Evolutionary conservation across 352 stramenopile species (phyloP).

Genomic region (Phytophthora fragariaefolia): DNA sequence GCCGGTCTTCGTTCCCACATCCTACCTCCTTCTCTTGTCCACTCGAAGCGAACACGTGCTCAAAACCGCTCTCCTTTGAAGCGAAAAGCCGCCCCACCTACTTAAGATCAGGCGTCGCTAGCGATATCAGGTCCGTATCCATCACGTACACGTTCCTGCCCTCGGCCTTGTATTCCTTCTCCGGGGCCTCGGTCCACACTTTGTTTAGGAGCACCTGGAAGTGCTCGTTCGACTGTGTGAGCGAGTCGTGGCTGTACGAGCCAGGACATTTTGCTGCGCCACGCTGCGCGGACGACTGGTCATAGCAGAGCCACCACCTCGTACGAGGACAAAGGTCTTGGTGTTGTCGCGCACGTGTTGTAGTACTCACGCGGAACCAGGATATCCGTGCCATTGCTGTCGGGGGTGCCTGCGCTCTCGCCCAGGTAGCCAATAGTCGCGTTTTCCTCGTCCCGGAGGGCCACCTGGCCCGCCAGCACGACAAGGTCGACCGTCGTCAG

Average conservation of each 20-base stretch:
- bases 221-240: constrained; percentile 81
- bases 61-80: constrained; percentile 23
- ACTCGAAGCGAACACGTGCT: constrained; percentile 31
- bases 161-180: constrained; percentile 25
- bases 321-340: constrained; percentile 87
- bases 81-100: constrained; percentile 26
- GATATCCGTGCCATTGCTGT: constrained; percentile 77
- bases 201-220: constrained; percentile 33
- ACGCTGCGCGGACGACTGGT: constrained; percentile 89
- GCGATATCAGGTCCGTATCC: constrained; percentile 23
- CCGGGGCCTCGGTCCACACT: constrained; percentile 26
- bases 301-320: constrained; percentile 95
- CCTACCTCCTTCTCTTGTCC: constrained; percentile 73
- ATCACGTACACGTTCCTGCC: constrained; percentile 33
- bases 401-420: constrained; percentile 61
- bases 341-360: constrained; percentile 90
- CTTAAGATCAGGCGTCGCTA: constrained; percentile 26
- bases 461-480: constrained; percentile 71
- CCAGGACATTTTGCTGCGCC: constrained; percentile 87
- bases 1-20: constrained; percentile 77
- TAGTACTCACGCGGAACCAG: constrained; percentile 89
- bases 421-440: constrained; percentile 32
- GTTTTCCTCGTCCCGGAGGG: constrained; percentile 26
- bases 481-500: constrained; percentile 93
- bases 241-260: constrained; percentile 80